Evolutionary conservation across 2,329 filamentous ascomycete species (phyloP).

Genomic region (Thielaviopsis ethacetica): DNA sequence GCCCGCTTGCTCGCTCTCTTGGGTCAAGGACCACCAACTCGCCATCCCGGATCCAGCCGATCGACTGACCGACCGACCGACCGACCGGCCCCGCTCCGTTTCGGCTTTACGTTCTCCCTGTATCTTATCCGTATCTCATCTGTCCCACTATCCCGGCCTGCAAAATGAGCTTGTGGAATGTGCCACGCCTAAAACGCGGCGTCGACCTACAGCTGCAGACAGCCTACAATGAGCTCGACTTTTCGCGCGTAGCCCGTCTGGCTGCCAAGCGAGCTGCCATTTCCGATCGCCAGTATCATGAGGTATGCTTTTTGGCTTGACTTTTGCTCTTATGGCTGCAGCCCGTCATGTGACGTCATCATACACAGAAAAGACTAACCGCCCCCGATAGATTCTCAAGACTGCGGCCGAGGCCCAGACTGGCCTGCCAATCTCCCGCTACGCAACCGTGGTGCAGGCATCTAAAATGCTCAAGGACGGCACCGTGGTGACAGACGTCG

Average conservation of each 20-base stretch:
- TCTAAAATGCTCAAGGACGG: slow-evolving; percentile 23
- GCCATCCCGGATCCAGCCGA: background rate
- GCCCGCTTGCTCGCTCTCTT: background rate
- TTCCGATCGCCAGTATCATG: slow-evolving; percentile 38
- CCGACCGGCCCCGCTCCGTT: background rate
- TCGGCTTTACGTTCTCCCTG: background rate
- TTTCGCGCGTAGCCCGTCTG: slow-evolving; percentile 32
- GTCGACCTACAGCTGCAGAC: slow-evolving; percentile 38
- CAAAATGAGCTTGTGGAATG: slow-evolving; percentile 8
- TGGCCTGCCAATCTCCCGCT: slow-evolving; percentile 1
- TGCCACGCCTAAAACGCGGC: slow-evolving; percentile 28
- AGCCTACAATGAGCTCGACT: slow-evolving; percentile 38
- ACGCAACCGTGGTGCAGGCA: slow-evolving; percentile 1
- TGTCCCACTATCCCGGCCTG: too few species aligned
- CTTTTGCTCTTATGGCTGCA: too few species aligned
- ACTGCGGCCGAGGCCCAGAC: slow-evolving; percentile 6
- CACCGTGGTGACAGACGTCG: slow-evolving; percentile 30
- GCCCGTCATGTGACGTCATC: background rate
- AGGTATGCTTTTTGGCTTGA: slow-evolving; percentile 22
- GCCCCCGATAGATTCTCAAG: slow-evolving; percentile 2
- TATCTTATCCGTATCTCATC: background rate
- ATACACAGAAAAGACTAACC: background rate
- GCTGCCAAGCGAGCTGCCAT: slow-evolving; percentile 34
- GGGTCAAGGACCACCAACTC: background rate
- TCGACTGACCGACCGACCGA: background rate